Conservation (phyloP, 345 rosid species). For the Lenwebbia sp. region DNA sequence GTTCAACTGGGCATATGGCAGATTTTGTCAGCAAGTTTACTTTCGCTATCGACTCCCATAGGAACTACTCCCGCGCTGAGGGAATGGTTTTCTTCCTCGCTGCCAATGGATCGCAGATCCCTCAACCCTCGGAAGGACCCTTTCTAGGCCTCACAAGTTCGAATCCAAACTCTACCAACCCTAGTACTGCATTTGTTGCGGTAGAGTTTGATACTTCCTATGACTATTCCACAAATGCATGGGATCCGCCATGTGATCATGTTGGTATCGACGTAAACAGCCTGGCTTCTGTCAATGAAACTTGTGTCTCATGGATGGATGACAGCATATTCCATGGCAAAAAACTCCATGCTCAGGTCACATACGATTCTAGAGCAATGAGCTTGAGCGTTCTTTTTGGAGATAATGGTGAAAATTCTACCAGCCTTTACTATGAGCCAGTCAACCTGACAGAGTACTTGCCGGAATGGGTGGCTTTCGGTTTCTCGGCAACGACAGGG, state of each 20-base stretch:
- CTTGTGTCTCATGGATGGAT: background rate
- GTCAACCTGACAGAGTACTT: background rate
- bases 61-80: background rate
- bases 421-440: background rate
- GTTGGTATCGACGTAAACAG: background rate
- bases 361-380: background rate
- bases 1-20: background rate
- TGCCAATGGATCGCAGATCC: background rate
- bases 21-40: slow-evolving; percentile 14
- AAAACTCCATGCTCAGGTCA: background rate
- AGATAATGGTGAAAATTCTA: background rate
- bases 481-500: background rate
- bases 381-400: background rate
- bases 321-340: background rate
- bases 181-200: background rate
- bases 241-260: background rate
- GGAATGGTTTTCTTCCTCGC: slow-evolving; percentile 10
- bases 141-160: background rate
- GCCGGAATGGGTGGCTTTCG: background rate
- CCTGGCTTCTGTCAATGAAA: background rate
- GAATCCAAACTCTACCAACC: background rate
- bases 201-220: background rate
- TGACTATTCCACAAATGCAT: background rate
- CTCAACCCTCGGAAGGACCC: background rate
- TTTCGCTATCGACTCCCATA: background rate